Percentiles rank a stretch among this genome's conserved stretches.
Evolutionary conservation across 371 early-diverging fungal genomes (phyloP).

Genomic region (Lichtheimia corymbifera): DNA sequence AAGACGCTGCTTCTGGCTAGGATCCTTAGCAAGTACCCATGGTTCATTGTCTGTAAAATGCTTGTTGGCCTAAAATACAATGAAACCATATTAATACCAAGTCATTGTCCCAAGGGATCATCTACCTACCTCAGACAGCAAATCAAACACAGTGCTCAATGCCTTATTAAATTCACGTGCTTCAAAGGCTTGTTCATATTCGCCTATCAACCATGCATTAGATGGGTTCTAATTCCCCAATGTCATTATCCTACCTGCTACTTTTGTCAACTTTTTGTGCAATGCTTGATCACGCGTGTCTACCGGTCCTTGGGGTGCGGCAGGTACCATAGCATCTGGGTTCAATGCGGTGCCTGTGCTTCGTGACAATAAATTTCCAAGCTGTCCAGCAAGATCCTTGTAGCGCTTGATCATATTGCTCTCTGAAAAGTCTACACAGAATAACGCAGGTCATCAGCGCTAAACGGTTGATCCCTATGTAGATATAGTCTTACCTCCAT

Average conservation of each 20-base stretch:
- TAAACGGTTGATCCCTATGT: neutral
- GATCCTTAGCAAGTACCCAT: constrained; percentile 72
- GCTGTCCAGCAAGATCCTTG: constrained; percentile 81
- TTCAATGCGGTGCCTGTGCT: constrained; percentile 60
- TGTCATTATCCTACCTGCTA: constrained; percentile 42
- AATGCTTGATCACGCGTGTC: constrained; percentile 41
- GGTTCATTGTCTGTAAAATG: constrained; percentile 76
- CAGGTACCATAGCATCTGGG: constrained; percentile 51
- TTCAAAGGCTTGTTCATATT: constrained; percentile 40
- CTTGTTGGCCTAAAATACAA: constrained; percentile 61
- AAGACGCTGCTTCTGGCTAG: constrained; percentile 36
- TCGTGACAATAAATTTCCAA: constrained; percentile 86
- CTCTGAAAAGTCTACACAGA: constrained; percentile 71
- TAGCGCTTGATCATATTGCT: constrained; percentile 68
- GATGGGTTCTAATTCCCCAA: no score
- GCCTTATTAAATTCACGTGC: constrained; percentile 55
- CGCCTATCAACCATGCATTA: no score
- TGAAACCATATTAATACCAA: neutral
- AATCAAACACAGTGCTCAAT: constrained; percentile 54
- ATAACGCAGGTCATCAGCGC: constrained; percentile 7
- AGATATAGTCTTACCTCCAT: constrained; percentile 53
- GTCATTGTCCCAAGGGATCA: neutral
- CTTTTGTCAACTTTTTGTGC: constrained; percentile 28
- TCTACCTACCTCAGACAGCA: constrained; percentile 51
- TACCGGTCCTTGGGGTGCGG: constrained; percentile 13